Evolutionary conservation across 2,329 filamentous ascomycete genomes (phyloP).

Genomic region (Fusarium sp.): DNA sequence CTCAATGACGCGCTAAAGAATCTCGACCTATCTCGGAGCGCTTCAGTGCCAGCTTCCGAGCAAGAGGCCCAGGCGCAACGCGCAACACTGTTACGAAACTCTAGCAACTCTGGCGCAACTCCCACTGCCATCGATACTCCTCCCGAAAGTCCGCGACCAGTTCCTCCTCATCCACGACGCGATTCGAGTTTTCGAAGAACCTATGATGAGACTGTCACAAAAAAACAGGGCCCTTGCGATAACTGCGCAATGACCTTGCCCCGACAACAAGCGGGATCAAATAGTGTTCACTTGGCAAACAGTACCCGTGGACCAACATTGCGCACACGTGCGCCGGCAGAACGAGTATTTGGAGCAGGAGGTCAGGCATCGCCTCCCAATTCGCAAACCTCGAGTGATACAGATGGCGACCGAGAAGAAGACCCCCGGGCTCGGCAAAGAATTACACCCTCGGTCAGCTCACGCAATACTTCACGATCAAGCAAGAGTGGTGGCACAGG

Average conservation of each 20-base stretch:
- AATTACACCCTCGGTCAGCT: slow-evolving; percentile 57
- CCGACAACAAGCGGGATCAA: slow-evolving; percentile 45
- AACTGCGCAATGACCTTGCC: slow-evolving; percentile 76
- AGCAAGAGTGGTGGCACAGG: slow-evolving; percentile 59
- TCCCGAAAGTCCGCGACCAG: slow-evolving; percentile 65
- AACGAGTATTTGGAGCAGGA: slow-evolving; percentile 63
- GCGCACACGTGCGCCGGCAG: slow-evolving; percentile 69
- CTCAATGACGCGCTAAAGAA: slow-evolving; percentile 61
- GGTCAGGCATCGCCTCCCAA: slow-evolving; percentile 62
- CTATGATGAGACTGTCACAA: slow-evolving; percentile 73
- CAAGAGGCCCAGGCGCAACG: slow-evolving; percentile 58
- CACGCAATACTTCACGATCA: slow-evolving; percentile 61
- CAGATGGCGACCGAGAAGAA: slow-evolving; percentile 62
- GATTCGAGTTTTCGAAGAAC: slow-evolving; percentile 72
- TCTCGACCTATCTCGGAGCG: slow-evolving; percentile 58
- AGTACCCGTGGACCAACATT: slow-evolving; percentile 66
- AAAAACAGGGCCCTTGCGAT: slow-evolving; percentile 72
- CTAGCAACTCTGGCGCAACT: slow-evolving; percentile 50
- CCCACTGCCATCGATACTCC: slow-evolving; percentile 65
- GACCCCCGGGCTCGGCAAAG: slow-evolving; percentile 54
- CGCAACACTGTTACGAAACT: slow-evolving; percentile 55
- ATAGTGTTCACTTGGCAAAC: slow-evolving; percentile 45
- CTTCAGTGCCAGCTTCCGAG: slow-evolving; percentile 57
- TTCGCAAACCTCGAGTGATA: slow-evolving; percentile 64
- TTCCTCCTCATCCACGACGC: slow-evolving; percentile 54